Evolutionary conservation across 805 yeast species (phyloP), one percentile per base, ranked within the genome.

Genomic region (Zygoascus bituminiphila): DNA sequence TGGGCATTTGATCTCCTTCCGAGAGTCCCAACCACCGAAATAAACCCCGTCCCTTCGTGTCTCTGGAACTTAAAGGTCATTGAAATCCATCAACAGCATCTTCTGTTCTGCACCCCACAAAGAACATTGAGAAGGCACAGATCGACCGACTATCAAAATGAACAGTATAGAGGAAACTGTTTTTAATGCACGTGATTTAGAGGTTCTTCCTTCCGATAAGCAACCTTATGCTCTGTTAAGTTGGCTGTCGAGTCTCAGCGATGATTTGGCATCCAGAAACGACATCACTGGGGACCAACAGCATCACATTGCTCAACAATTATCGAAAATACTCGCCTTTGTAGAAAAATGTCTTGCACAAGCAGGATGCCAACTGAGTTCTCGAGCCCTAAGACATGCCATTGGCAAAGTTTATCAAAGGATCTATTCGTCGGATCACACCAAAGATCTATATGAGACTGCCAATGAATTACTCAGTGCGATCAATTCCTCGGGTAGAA

Each of bases 381-480:
- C 58, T 12, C 49, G 52, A 38, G 49, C 56, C 2, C 22, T 57
- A 21, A 35, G 60, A 25, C 20, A 29, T 7, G 49, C 38, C 5
- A n/a, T 57, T 38, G 53, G 52, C 15, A 41, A 48, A 15, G 37
- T 37, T 2, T 57, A 52, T 36, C 45, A 49, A 22, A 12, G 19
- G 14, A 20, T 53, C 14, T 55, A 52, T 42, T 19, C 49, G 15
- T 24, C 26, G 6, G 51, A 25, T 23, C 23, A 41, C n/a, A 50
- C 42, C 12, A 38, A 41, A 19, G 49, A 49, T 24, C 49, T 62
- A 37, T 62, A 55, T 44, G 65, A 62, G 38, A 55, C 59, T 8
- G 54, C 56, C 37, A 62, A 59, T 44, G 53, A 54, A 31, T 42
- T 54, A 9, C 37, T 61, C 15, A 49, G 46, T 6, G 46, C 47